These are phyloP conservation scores for Candida ulmi DNA, from an alignment of 805 yeast species.

Conservation along the genomic window DNA sequence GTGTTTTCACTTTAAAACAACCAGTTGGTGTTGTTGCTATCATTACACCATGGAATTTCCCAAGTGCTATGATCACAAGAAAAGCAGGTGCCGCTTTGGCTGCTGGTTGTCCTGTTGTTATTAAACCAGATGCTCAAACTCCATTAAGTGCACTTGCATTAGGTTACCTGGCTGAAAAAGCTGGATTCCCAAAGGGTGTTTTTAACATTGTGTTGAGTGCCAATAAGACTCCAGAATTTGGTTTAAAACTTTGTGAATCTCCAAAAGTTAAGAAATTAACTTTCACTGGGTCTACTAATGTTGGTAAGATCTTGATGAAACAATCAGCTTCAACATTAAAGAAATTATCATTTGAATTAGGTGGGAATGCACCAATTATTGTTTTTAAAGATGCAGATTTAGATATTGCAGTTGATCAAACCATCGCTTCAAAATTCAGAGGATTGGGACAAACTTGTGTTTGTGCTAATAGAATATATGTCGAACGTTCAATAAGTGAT, in stretches of 20 bases:
- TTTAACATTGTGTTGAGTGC: constrained; percentile 47
- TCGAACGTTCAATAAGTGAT: constrained; percentile 46
- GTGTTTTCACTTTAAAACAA: constrained; percentile 49
- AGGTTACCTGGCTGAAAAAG: constrained; percentile 48
- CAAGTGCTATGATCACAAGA: constrained; percentile 61
- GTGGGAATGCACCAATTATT: constrained; percentile 64
- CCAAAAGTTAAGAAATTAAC: constrained; percentile 48
- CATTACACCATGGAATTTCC: constrained; percentile 66
- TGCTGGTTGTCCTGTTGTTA: constrained; percentile 56
- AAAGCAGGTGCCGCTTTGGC: constrained; percentile 62
- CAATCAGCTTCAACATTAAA: constrained; percentile 54
- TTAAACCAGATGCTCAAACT: constrained; percentile 59
- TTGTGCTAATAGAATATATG: constrained; percentile 55
- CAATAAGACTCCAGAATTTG: constrained; percentile 47
- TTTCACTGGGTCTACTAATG: constrained; percentile 61
- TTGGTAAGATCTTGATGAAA: constrained; percentile 54
- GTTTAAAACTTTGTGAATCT: constrained; percentile 44
- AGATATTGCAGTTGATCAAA: constrained; percentile 47
- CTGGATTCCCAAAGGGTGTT: constrained; percentile 57
- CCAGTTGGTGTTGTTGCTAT: constrained; percentile 63
- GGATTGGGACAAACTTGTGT: constrained; percentile 64
- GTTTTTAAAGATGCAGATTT: constrained; percentile 57
- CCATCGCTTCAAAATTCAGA: constrained; percentile 52
- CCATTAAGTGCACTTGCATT: constrained; percentile 57
- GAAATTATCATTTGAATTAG: constrained; percentile 57